Evolutionary conservation across 768 basidiomycete genomes (phyloP).

Genomic region (Lactarius hengduanensis): DNA sequence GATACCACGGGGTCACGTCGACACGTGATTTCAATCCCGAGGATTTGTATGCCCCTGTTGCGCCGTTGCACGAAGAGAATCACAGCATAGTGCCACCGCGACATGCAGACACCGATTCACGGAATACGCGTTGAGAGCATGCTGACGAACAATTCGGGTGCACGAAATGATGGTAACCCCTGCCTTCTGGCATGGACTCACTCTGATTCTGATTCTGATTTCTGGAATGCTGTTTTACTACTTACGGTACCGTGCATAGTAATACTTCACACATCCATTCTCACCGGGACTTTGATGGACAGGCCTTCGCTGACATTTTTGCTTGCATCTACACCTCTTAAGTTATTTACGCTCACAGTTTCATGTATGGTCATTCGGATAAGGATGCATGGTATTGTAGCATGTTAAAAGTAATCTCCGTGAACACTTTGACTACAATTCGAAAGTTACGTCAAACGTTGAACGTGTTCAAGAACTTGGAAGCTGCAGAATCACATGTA

Average conservation of each 20-base stretch:
- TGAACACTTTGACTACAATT: no score
- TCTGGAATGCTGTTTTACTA: not conserved
- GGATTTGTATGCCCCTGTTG: not conserved
- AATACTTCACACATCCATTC: not conserved
- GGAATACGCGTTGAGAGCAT: slow-evolving; percentile 3
- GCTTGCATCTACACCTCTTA: not conserved
- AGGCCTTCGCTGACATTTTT: not conserved
- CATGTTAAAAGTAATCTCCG: not conserved
- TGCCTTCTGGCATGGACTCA: not conserved
- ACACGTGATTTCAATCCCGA: not conserved
- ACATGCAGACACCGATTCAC: slow-evolving; percentile 5
- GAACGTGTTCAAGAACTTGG: no score
- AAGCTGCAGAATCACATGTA: not conserved
- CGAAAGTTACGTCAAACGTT: no score
- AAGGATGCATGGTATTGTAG: not conserved
- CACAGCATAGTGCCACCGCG: not conserved
- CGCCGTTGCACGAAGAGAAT: not conserved
- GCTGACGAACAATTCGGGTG: not conserved
- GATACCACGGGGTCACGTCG: slow-evolving; percentile 2
- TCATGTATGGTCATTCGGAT: not conserved
- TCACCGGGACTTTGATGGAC: not conserved
- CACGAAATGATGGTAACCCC: not conserved
- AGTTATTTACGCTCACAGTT: not conserved
- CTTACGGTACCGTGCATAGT: not conserved
- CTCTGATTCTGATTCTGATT: not conserved